Evolutionary conservation across 2,329 filamentous ascomycete species (phyloP).

Genomic region (Microdochium trichocladiopsis): DNA sequence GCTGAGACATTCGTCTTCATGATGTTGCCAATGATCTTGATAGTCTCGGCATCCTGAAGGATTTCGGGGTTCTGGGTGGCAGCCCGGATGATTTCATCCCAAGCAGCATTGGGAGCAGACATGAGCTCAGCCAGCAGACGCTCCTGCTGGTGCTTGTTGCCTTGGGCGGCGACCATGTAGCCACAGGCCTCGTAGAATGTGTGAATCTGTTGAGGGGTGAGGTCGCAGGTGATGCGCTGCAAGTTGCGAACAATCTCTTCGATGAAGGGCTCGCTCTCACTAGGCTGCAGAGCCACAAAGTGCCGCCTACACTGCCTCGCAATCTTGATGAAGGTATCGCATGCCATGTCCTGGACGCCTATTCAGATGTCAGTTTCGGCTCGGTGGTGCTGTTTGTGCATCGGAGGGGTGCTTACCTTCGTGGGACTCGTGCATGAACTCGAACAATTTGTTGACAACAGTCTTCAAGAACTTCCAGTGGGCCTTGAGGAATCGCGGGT

Average conservation of each 20-base stretch:
- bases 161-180: constrained; percentile 98
- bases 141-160: constrained; percentile 91
- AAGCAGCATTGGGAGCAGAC: constrained; percentile 86
- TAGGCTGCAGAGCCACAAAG: constrained; percentile 92
- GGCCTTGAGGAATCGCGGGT: constrained; percentile 94
- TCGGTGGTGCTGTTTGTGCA: background rate
- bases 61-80: constrained; percentile 81
- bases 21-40: constrained; percentile 98
- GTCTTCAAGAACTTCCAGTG: constrained; percentile 99
- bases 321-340: constrained; percentile 99
- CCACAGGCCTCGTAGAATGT: constrained; percentile 99
- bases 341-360: constrained; percentile 99
- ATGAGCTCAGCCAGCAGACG: constrained; percentile 86
- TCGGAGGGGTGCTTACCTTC: constrained; percentile 57
- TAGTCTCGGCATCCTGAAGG: constrained; percentile 86
- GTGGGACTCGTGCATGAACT: constrained; percentile 99
- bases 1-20: constrained; percentile 99
- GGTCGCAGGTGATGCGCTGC: constrained; percentile 89
- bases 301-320: constrained; percentile 96
- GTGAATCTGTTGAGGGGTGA: constrained; percentile 94
- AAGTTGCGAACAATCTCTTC: constrained; percentile 97
- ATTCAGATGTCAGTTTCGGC: constrained; percentile 18
- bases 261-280: constrained; percentile 92
- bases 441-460: constrained; percentile 98
- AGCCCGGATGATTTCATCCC: constrained; percentile 88